A percentile compares a stretch with the other conserved stretches of the same genome.
Conservation (phyloP, 2,329 filamentous ascomycete genomes). For the Aspergillus sojae region DNA sequence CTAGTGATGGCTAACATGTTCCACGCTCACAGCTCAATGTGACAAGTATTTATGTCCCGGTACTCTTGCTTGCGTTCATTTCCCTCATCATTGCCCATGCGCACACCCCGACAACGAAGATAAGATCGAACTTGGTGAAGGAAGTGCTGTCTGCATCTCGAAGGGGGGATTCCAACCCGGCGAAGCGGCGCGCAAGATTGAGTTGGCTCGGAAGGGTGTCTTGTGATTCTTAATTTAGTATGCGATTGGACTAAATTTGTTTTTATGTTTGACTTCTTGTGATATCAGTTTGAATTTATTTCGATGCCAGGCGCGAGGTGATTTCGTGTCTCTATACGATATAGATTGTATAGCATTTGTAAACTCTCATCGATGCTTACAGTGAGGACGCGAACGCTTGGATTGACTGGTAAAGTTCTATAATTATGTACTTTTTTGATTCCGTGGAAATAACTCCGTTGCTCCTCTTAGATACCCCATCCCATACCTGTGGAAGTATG, state of each 20-base stretch:
- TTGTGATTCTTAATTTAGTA: slow-evolving; percentile 35
- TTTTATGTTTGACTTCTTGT: not conserved
- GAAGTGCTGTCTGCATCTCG: slow-evolving; percentile 51
- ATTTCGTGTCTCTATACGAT: not conserved
- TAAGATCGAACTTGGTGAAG: slow-evolving; percentile 66
- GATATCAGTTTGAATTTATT: not conserved
- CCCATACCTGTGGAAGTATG: not conserved
- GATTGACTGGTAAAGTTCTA: not conserved
- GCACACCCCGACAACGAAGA: slow-evolving; percentile 75
- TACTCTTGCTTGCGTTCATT: slow-evolving; percentile 91
- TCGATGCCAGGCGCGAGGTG: not conserved
- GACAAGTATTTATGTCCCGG: slow-evolving; percentile 93
- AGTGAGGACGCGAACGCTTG: not conserved
- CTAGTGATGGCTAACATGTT: slow-evolving; percentile 6
- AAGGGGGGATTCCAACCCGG: slow-evolving; percentile 52
- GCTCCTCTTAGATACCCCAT: not conserved
- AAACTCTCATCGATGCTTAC: not conserved
- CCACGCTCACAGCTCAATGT: slow-evolving; percentile 66
- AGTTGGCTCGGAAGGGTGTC: slow-evolving; percentile 53
- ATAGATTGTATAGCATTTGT: not conserved
- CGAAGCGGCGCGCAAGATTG: slow-evolving; percentile 52
- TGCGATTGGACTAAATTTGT: not conserved
- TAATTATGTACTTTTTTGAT: not conserved
- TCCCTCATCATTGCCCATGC: slow-evolving; percentile 96
- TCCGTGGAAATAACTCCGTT: not conserved